Percentiles rank a stretch among this genome's conserved stretches.
Evolutionary conservation across 805 yeast genomes (phyloP).

Genomic region (Scheffersomyces stipitis): DNA sequence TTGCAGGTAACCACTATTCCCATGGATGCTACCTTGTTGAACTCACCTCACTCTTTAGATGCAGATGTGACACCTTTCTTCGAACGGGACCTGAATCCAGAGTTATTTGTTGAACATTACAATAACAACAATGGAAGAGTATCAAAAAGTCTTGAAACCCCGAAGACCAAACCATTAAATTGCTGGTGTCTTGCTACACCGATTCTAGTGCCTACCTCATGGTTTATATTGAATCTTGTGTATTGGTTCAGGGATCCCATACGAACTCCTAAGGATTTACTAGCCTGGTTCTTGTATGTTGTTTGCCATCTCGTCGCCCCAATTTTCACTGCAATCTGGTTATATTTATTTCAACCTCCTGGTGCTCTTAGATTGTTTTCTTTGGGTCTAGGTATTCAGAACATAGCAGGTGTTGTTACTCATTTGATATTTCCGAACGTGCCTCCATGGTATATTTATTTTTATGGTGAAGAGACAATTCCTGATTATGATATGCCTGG

Average conservation of each 20-base stretch:
- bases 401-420: constrained; percentile 57
- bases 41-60: no score
- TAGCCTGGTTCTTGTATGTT: constrained; percentile 65
- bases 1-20: constrained; percentile 3
- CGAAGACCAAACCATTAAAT: constrained; percentile 15
- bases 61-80: no score
- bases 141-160: neutral
- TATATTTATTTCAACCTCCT: constrained; percentile 67
- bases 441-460: constrained; percentile 71
- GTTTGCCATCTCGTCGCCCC: constrained; percentile 62
- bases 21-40: constrained; percentile 5
- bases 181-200: constrained; percentile 33
- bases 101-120: no score
- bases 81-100: no score
- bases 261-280: constrained; percentile 47
- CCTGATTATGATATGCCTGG: constrained; percentile 66
- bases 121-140: constrained; percentile 4
- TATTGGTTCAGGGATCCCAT: constrained; percentile 43
- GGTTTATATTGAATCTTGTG: constrained; percentile 51
- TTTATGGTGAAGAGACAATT: constrained; percentile 55
- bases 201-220: constrained; percentile 41
- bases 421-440: constrained; percentile 67
- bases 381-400: constrained; percentile 58
- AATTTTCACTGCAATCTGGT: constrained; percentile 58
- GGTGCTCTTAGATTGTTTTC: constrained; percentile 57